Percentiles rank a stretch among this genome's conserved stretches.
These are phyloP conservation scores for Termitomyces sp. DNA, from an alignment of 768 basidiomycete species.

Conservation along the genomic window DNA sequence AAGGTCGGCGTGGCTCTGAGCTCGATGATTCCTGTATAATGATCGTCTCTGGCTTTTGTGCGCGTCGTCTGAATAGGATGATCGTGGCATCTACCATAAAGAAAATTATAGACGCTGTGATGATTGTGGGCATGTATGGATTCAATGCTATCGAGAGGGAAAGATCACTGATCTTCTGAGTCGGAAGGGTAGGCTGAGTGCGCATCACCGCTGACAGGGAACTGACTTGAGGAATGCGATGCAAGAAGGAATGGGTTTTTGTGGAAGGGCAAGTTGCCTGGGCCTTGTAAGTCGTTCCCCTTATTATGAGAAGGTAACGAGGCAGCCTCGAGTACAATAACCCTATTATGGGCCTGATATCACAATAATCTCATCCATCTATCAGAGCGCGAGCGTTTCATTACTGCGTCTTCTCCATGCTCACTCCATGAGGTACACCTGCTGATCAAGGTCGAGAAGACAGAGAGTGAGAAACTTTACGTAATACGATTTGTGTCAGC, in stretches of 20 bases:
- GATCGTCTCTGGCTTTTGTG: conserved; percentile 15
- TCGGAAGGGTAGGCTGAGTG: conserved; percentile 12
- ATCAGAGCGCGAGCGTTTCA: conserved; percentile 9
- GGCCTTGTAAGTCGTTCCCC: conserved; percentile 4
- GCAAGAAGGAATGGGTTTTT: neutral
- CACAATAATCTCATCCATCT: conserved; percentile 7
- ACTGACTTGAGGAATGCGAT: neutral
- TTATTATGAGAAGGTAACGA: conserved; percentile 14
- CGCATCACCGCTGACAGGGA: conserved; percentile 6
- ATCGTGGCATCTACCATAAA: conserved; percentile 28
- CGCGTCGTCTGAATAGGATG: conserved; percentile 14
- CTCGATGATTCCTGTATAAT: neutral
- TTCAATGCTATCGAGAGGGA: conserved; percentile 13
- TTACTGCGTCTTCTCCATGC: conserved; percentile 11
- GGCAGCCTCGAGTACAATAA: conserved; percentile 13
- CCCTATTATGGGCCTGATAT: conserved; percentile 2
- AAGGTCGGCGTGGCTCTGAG: conserved; percentile 2
- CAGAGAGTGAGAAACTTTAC: neutral
- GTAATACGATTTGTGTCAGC: conserved; percentile 1
- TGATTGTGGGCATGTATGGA: conserved; percentile 24
- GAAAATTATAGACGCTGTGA: conserved; percentile 28
- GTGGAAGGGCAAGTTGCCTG: neutral
- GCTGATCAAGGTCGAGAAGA: neutral
- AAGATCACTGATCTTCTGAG: conserved; percentile 8
- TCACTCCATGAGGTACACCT: conserved; percentile 16